Evolutionary conservation across 768 basidiomycete species (phyloP).

Genomic region (Mycena floridula): DNA sequence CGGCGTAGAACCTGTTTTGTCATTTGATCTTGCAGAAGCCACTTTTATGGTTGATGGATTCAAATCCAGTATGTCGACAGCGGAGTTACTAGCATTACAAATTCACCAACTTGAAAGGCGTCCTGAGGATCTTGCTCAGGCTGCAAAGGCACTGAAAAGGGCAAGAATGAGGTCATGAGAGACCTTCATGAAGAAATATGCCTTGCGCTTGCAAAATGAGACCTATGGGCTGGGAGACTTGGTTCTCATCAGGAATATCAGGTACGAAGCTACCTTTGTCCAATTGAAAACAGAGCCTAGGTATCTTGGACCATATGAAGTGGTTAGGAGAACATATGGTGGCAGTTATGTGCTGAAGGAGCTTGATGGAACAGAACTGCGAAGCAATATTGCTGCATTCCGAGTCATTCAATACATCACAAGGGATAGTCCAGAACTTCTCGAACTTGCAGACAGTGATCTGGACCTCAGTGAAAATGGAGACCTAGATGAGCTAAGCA

Average conservation of each 20-base stretch:
- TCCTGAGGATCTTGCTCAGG: conserved; percentile 12
- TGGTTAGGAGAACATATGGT: conserved; percentile 8
- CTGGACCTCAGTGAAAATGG: neutral
- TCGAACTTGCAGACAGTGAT: neutral
- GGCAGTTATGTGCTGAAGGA: conserved; percentile 1
- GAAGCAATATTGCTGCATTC: neutral
- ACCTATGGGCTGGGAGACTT: neutral
- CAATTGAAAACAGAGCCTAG: conserved; percentile 8
- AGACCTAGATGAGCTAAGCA: no score
- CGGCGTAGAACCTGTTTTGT: conserved; percentile 16
- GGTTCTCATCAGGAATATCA: conserved; percentile 15
- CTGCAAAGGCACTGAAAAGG: conserved; percentile 11
- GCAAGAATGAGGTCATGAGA: conserved; percentile 13
- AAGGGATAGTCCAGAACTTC: neutral
- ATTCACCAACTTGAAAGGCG: conserved; percentile 18
- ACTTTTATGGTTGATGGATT: conserved; percentile 20
- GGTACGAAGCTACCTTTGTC: conserved; percentile 8
- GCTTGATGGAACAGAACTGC: neutral
- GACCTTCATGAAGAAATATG: conserved; percentile 16
- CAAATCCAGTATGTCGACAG: conserved; percentile 3
- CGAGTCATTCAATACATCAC: conserved; percentile 3
- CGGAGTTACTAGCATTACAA: conserved; percentile 15
- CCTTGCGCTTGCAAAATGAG: neutral
- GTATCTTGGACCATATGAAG: conserved; percentile 17
- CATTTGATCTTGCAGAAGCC: conserved; percentile 21